A percentile compares a stretch with the other conserved stretches of the same genome.
phyloP scores from a whole-genome alignment of 257 asterid genomes.

The Jacaranda mimosifolia region DNA sequence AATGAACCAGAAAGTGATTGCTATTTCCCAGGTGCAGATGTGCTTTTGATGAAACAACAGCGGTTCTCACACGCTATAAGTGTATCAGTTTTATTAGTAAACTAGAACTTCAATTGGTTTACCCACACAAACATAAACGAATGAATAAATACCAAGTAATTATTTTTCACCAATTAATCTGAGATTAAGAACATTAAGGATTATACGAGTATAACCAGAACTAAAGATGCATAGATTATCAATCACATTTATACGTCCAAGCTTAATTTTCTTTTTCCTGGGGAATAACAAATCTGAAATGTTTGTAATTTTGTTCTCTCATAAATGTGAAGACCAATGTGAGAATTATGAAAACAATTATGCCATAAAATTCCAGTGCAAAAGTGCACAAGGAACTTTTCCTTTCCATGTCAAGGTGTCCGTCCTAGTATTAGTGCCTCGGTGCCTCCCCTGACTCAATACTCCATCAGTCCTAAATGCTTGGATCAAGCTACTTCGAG shows the following conservation, averaged over 20 bases:
- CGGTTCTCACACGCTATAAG: too few species aligned
- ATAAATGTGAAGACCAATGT: too few species aligned
- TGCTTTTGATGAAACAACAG: too few species aligned
- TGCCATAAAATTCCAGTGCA: background rate
- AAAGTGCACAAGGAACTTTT: background rate
- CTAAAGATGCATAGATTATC: too few species aligned
- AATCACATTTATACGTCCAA: too few species aligned
- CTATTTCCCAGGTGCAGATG: too few species aligned
- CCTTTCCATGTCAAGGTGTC: background rate
- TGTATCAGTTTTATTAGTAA: too few species aligned
- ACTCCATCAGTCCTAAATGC: background rate
- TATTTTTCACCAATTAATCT: background rate
- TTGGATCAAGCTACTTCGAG: background rate
- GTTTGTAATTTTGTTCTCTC: too few species aligned
- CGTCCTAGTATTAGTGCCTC: background rate
- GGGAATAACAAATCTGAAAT: too few species aligned
- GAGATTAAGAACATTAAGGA: background rate
- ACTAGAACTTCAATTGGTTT: background rate
- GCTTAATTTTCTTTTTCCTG: too few species aligned
- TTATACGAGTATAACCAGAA: background rate
- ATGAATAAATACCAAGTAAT: background rate
- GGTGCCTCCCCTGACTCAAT: background rate
- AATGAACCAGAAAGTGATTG: too few species aligned
- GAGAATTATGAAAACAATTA: too few species aligned
- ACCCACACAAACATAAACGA: background rate